Conservation (phyloP, 2,329 filamentous ascomycete species). For the Pestalotiopsis fici region DNA sequence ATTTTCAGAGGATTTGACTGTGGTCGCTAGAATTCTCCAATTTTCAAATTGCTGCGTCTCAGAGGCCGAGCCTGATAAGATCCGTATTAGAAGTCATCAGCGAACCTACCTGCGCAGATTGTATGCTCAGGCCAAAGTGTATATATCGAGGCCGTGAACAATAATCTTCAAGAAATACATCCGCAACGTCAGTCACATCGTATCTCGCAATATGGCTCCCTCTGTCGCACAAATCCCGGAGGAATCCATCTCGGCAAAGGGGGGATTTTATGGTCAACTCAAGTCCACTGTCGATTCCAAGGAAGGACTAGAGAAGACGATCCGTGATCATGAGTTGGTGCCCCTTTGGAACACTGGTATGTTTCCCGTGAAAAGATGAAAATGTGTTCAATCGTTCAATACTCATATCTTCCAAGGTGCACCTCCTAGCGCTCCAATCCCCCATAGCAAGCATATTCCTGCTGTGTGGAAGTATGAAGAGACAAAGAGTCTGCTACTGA, state of each 20-base stretch:
- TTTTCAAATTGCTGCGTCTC: too few species aligned
- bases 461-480: not conserved
- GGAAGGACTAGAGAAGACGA: not conserved
- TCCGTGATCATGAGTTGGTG: not conserved
- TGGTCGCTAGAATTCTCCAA: too few species aligned
- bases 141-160: not conserved
- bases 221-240: not conserved
- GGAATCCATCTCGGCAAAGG: not conserved
- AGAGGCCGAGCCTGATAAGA: too few species aligned
- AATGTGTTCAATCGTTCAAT: too few species aligned
- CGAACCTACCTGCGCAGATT: too few species aligned
- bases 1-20: too few species aligned
- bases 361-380: not conserved
- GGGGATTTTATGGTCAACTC: not conserved
- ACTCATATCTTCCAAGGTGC: not conserved
- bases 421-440: not conserved
- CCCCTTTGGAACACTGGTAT: conserved; percentile 1
- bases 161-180: too few species aligned
- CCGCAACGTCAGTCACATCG: not conserved
- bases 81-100: too few species aligned
- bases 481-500: not conserved
- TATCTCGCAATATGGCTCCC: not conserved
- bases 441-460: not conserved
- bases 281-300: not conserved
- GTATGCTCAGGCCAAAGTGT: too few species aligned